Conservation (phyloP, 1,139 yeast genomes). For the Geotrichum bryndzae region DNA sequence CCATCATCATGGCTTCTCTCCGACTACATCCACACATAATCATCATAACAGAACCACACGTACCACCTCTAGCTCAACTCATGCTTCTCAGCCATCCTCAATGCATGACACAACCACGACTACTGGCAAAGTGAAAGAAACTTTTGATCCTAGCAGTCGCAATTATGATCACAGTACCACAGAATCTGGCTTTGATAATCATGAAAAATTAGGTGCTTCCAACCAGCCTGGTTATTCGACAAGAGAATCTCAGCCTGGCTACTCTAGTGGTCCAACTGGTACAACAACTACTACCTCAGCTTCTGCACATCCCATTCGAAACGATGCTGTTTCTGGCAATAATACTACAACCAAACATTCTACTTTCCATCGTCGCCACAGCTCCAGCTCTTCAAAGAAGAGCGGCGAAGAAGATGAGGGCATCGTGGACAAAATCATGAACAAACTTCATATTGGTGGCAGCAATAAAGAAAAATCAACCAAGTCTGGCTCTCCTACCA, state of each 20-base stretch:
- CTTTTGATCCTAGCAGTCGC: conserved; percentile 10
- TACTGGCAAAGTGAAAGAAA: conserved; percentile 3
- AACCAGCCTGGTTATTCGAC: background rate
- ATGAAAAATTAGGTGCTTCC: background rate
- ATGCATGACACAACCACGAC: conserved; percentile 8
- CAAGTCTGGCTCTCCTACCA: background rate
- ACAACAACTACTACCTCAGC: conserved; percentile 7
- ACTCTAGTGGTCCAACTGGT: background rate
- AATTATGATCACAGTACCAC: background rate
- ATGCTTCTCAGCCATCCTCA: background rate
- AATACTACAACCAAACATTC: background rate
- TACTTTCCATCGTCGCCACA: background rate
- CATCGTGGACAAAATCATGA: conserved; percentile 15
- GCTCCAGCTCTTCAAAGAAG: background rate
- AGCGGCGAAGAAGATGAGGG: background rate
- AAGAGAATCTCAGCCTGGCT: background rate
- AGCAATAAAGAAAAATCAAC: background rate
- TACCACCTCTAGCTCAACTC: background rate
- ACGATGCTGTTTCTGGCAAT: too few relatives aligned
- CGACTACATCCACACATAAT: background rate
- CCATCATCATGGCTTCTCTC: background rate
- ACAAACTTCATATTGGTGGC: conserved; percentile 16
- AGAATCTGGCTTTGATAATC: background rate
- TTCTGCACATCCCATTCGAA: background rate
- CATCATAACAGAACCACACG: background rate